phyloP scores from a whole-genome alignment of 169 alveolate genomes.

The Plasmodium gonderi region DNA sequence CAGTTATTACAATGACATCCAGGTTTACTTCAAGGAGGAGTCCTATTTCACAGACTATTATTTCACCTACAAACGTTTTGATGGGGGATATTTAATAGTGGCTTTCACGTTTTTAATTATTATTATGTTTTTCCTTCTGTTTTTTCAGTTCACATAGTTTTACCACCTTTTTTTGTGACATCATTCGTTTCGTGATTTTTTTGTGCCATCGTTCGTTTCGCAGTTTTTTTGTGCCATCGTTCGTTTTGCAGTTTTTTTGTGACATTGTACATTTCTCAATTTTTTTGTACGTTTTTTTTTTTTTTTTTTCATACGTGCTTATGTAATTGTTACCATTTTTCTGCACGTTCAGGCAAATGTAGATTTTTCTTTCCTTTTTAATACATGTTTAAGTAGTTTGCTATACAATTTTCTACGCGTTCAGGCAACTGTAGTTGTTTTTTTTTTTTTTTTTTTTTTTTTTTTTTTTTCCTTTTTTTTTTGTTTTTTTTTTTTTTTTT shows the following conservation, averaged over 20 bases:
- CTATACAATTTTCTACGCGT: too few species aligned
- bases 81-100: not conserved
- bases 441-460: too few species aligned
- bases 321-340: not conserved
- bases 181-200: too few species aligned
- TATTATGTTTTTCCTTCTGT: not conserved
- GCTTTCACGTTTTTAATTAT: conserved; percentile 14
- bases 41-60: conserved; percentile 25
- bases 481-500: not conserved
- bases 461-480: too few species aligned
- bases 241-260: not conserved
- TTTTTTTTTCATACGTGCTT: not conserved
- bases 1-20: conserved; percentile 6
- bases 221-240: not conserved
- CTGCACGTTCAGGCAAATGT: not conserved
- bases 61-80: not conserved
- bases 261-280: not conserved
- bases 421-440: too few species aligned
- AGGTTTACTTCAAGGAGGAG: not conserved
- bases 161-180: too few species aligned
- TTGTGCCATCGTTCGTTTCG: too few species aligned
- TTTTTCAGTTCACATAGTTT: conserved; percentile 4
- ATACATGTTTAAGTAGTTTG: too few species aligned
- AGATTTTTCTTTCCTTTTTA: too few species aligned
- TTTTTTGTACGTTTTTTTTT: not conserved